Conservation (phyloP, 2,329 filamentous ascomycete species). For the Calonectria leucothoes region DNA sequence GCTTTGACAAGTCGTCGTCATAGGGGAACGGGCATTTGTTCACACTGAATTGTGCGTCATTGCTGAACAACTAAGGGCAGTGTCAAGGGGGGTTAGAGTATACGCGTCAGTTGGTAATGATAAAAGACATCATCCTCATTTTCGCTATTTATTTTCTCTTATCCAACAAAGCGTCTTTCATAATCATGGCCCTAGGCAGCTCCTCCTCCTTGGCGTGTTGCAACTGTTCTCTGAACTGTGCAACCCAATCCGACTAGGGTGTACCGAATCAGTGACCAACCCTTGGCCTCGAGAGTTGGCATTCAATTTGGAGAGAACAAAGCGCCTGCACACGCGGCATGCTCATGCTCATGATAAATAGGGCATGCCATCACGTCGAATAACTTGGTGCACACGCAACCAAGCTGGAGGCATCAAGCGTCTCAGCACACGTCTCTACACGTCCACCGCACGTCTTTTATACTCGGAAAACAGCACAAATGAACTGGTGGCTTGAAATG, state of each 20-base stretch:
- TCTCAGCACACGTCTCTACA: neutral
- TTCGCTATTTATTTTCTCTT: too few species aligned
- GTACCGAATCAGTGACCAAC: neutral
- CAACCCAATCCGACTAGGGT: neutral
- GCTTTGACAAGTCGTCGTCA: neutral
- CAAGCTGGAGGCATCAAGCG: neutral
- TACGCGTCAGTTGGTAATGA: too few species aligned
- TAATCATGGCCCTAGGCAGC: too few species aligned
- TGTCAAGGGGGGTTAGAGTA: too few species aligned
- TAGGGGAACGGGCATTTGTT: neutral
- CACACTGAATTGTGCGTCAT: neutral
- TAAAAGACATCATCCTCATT: too few species aligned
- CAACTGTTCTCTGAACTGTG: neutral
- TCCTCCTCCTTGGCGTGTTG: neutral
- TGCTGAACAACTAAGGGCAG: neutral
- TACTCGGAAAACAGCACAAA: too few species aligned
- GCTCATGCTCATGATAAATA: neutral
- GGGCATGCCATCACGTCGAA: neutral
- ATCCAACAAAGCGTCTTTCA: too few species aligned
- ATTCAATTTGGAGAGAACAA: neutral
- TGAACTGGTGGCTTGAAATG: too few species aligned
- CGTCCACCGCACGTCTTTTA: neutral
- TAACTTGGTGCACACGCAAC: too few species aligned
- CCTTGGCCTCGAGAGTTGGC: neutral
- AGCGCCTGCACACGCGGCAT: neutral